Evolutionary conservation across 2,329 filamentous ascomycete species (phyloP), one percentile per base, ranked within the genome.

Genomic region (Cladosporium oxysporum): DNA sequence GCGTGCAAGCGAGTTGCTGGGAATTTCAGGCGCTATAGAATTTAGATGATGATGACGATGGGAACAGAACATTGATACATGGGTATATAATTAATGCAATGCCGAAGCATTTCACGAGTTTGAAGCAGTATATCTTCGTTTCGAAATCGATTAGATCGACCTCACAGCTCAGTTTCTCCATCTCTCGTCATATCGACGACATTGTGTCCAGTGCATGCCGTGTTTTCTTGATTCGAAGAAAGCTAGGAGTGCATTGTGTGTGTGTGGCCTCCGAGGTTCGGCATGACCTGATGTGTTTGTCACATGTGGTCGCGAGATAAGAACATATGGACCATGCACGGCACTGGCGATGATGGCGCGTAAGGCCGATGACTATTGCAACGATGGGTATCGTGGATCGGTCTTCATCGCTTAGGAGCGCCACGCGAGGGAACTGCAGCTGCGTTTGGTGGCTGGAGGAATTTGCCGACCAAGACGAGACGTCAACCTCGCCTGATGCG

Each of bases 31-130:
- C 55, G 33, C 29, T 11, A 55, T 55, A 23, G 18, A 55, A n/a
- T 21, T 53, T 21, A 31, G 28, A 31, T 18, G 23, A 53, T n/a
- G 29, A 58, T 23, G n/a, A 35, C 33, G 58, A 52, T 37, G 59
- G 47, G 35, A 59, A 50, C 59, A 62, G 47, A 28, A 62, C 59
- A 62, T 50, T 35, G n/a, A 47, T 47, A 47, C 49, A 59, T 47
- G 33, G 29, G 10, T 14, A 58, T n/a, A 33, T 55, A n/a, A 18
- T 47, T 47, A 47, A 47, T 44, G 18, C 37, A 41, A 41, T 8
- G 11, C 16, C 7, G 16, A 18, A n/a, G 16, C 16, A 18, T 18
- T 2, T n/a, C 16, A 41, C 16, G 37, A 41, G 5, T 41, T 41
- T n/a, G 5, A 7, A 41, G 16, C 6, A 18, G 16, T 1, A 2